Percentiles rank a stretch among this genome's conserved stretches.
These are phyloP conservation scores for Canna indica DNA, from an alignment of 176 grass and related monocot genomes.

Conservation along the genomic window DNA sequence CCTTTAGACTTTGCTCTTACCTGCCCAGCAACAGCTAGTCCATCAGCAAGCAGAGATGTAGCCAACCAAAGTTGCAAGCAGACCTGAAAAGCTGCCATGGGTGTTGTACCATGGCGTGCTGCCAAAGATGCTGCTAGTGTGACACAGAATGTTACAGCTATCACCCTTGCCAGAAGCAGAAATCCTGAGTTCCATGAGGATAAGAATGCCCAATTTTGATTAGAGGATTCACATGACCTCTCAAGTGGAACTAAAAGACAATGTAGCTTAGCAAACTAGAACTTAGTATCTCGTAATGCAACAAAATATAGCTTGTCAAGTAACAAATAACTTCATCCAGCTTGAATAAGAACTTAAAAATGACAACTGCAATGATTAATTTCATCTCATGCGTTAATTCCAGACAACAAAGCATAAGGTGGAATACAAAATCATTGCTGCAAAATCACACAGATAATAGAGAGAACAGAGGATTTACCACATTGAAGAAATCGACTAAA, in stretches of 20 bases:
- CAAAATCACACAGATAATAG: neutral
- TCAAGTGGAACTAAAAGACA: neutral
- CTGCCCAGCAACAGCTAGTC: constrained; percentile 90
- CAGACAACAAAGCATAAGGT: no score
- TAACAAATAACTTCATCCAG: no score
- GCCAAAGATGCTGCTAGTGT: constrained; percentile 82
- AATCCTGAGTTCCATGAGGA: constrained; percentile 40
- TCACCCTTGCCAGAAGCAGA: constrained; percentile 75
- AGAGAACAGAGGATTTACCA: constrained; percentile 46
- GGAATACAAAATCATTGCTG: neutral
- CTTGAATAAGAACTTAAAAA: no score
- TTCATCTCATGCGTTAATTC: neutral
- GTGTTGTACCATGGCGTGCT: constrained; percentile 53
- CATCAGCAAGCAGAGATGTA: constrained; percentile 88
- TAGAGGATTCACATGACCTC: neutral
- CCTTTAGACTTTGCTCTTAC: constrained; percentile 19
- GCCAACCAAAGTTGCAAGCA: constrained; percentile 92
- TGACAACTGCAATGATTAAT: no score
- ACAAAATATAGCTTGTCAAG: no score
- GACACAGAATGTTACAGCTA: constrained; percentile 96
- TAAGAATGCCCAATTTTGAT: neutral
- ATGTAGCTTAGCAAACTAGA: neutral
- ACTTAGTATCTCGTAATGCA: neutral
- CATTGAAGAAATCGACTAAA: constrained; percentile 85
- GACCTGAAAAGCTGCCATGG: constrained; percentile 93